Conservation (phyloP, 2,329 filamentous ascomycete species). For the Cladorrhinum sp. region DNA sequence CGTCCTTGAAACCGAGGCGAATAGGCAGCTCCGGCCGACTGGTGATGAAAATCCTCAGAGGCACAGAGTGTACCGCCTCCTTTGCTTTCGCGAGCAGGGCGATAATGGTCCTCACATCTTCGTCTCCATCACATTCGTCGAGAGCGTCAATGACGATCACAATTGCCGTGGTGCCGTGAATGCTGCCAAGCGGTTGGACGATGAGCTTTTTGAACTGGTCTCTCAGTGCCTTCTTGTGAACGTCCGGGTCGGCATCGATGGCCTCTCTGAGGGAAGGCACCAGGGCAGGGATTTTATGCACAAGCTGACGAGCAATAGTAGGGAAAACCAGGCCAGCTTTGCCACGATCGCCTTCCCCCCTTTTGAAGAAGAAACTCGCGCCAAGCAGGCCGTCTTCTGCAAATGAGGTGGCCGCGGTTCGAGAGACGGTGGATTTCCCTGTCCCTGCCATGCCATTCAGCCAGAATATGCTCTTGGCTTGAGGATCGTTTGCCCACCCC, state of each 20-base stretch:
- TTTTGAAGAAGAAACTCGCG: slow-evolving; percentile 46
- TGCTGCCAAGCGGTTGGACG: slow-evolving; percentile 31
- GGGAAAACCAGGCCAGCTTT: slow-evolving; percentile 33
- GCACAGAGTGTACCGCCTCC: slow-evolving; percentile 13
- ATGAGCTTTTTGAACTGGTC: slow-evolving; percentile 44
- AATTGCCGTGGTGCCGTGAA: slow-evolving; percentile 11
- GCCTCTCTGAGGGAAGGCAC: slow-evolving; percentile 28
- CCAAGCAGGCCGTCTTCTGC: slow-evolving; percentile 25
- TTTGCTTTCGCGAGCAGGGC: slow-evolving; percentile 26
- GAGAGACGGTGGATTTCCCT: slow-evolving; percentile 40
- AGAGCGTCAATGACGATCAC: slow-evolving; percentile 34
- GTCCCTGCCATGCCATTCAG: slow-evolving; percentile 40
- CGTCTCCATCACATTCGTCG: slow-evolving; percentile 28
- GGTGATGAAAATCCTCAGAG: slow-evolving; percentile 39
- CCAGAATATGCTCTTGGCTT: slow-evolving; percentile 34
- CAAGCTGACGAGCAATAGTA: slow-evolving; percentile 38
- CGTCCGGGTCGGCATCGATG: slow-evolving; percentile 31
- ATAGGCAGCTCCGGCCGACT: slow-evolving; percentile 42
- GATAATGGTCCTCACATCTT: slow-evolving; percentile 33
- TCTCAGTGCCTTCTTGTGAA: slow-evolving; percentile 26
- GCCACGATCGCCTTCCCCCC: slow-evolving; percentile 38
- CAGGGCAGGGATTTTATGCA: slow-evolving; percentile 29
- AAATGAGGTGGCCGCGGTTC: slow-evolving; percentile 30
- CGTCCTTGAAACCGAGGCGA: slow-evolving; percentile 34
- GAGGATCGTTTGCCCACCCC: slow-evolving; percentile 29